Evolutionary conservation across 2,329 filamentous ascomycete genomes (phyloP), one percentile per base, ranked within the genome.

Genomic region (Fusarium setosum): DNA sequence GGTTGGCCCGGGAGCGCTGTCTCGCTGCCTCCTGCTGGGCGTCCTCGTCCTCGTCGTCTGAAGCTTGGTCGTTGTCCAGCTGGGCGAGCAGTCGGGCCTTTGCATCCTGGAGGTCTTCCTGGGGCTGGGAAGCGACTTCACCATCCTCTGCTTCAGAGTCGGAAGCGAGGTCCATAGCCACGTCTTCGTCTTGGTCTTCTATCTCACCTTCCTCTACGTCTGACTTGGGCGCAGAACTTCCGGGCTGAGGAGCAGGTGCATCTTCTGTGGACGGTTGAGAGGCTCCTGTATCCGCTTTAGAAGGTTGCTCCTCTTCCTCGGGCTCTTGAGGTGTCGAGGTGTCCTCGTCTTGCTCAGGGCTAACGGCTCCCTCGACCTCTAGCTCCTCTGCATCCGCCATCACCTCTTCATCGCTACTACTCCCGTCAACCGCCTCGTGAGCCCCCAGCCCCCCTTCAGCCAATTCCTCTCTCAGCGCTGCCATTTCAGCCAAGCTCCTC

Each of bases 401-500:
- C 1, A 75, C 74, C 4, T 81, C 79, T 56, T 77, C 74, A 20
- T 79, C 78, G 15, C 75, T 75, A 26, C 77, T 78, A 26, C 78
- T 82, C 50, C 82, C 82, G 44, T 83, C 82, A 40, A 86, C 73
- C 68, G 82, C 78, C 61, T 85, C 80, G 40, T 79, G 75, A 0
- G 81, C 75, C 0, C 80, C 82, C 7, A 81, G 74, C 2, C 73
- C 76, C n/a, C 74, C 76, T 9, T 79, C 79, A 20, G 76, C 78
- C 24, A 80, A 75, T 57, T 79, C 78, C 20, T 83, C 81, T 47
- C 79, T 74, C 52, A 86, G 65, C 11, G 80, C 79, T 10, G 83
- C 82, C 75, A 86, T 83, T 66, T 88, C 84, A 29, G 81, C 81
- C 18, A 88, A 75, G 48, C 84, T 86, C 12, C 83, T 78, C 68